A percentile compares a stretch with the other conserved stretches of the same genome.
Evolutionary conservation across 2,329 filamentous ascomycete species (phyloP).

Genomic region (Myotisia sp.): DNA sequence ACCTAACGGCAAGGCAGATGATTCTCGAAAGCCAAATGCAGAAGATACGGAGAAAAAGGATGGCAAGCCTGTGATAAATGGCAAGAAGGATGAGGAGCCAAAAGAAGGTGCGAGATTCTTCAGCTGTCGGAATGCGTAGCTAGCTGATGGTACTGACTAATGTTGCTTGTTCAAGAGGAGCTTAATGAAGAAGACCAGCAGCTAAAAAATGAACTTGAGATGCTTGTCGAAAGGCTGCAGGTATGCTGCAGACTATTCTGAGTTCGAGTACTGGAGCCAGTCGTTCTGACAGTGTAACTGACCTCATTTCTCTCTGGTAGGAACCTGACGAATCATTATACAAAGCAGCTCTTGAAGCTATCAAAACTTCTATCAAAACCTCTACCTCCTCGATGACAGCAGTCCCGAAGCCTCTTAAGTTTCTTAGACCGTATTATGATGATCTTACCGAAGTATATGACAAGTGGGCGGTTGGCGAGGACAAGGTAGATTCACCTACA

Average conservation of each 20-base stretch:
- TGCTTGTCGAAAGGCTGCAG: conserved; percentile 90
- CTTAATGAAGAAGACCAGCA: conserved; percentile 96
- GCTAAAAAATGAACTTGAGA: conserved; percentile 92
- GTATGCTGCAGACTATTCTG: conserved; percentile 37
- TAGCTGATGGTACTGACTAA: conserved; percentile 4
- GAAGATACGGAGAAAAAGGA: conserved; percentile 46
- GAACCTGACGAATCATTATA: conserved; percentile 79
- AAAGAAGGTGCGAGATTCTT: conserved; percentile 41
- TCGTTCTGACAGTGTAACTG: background rate
- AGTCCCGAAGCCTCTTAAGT: conserved; percentile 95
- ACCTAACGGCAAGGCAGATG: conserved; percentile 84
- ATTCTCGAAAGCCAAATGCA: conserved; percentile 46
- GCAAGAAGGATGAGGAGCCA: conserved; percentile 62
- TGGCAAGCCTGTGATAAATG: conserved; percentile 55
- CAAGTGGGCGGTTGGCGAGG: conserved; percentile 66
- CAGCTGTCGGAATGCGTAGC: conserved; percentile 13
- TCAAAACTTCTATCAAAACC: conserved; percentile 98
- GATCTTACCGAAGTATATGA: conserved; percentile 77
- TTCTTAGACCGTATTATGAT: conserved; percentile 92
- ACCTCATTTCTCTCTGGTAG: conserved; percentile 32
- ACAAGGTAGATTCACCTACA: conserved; percentile 49
- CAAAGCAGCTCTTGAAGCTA: conserved; percentile 81
- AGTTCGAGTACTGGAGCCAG: too few species aligned
- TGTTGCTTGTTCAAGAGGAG: conserved; percentile 52
- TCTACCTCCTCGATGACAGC: conserved; percentile 99